Percentiles rank a stretch among this genome's conserved stretches.
Conservation (phyloP, 2,329 filamentous ascomycete genomes). For the Colletotrichum sp. region DNA sequence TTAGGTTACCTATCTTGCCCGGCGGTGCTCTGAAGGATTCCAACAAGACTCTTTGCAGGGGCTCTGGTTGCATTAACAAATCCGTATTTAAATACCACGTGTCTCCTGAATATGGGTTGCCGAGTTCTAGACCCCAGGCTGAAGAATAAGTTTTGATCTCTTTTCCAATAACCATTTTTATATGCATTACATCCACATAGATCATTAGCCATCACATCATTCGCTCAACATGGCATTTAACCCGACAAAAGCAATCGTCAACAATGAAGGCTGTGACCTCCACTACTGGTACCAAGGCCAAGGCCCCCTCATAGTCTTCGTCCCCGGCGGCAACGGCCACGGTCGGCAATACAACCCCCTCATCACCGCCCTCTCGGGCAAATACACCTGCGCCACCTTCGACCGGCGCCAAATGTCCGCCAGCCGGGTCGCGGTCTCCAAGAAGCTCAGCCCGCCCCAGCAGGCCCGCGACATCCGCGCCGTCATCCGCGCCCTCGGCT, state of each 20-base stretch:
- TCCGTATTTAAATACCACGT: not conserved
- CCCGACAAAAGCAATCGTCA: constrained; percentile 24
- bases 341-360: constrained; percentile 34
- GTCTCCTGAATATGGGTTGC: not conserved
- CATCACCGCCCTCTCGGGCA: constrained; percentile 28
- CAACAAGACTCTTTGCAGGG: not conserved
- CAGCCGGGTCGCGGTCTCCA: constrained; percentile 27
- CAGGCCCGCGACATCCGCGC: constrained; percentile 35
- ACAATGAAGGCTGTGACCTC: constrained; percentile 34
- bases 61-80: rapidly evolving
- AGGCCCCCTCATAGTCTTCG: constrained; percentile 34
- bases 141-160: not conserved
- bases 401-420: constrained; percentile 38
- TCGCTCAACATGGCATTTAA: constrained; percentile 22
- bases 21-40: not conserved
- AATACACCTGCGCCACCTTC: constrained; percentile 34
- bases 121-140: not conserved
- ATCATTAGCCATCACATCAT: not conserved
- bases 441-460: constrained; percentile 29
- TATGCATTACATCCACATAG: not conserved
- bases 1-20: not conserved
- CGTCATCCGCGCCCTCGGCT: constrained; percentile 31
- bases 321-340: constrained; percentile 38
- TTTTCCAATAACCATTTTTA: not conserved
- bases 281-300: constrained; percentile 35